Conservation (phyloP, 2,329 filamentous ascomycete species). For the Xylariaceae sp. region DNA sequence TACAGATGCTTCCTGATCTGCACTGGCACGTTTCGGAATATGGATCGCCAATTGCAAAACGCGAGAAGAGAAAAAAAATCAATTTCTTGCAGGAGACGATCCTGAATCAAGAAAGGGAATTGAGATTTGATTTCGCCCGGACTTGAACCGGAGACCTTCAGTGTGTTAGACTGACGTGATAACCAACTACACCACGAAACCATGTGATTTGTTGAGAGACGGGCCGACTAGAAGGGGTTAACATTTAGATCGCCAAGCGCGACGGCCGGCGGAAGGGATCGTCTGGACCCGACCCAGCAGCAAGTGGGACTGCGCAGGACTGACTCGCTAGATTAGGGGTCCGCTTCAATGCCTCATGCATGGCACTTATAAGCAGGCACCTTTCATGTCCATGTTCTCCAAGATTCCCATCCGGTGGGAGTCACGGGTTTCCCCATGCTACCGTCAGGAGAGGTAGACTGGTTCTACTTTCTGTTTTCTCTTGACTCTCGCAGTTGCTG, state of each 20-base stretch:
- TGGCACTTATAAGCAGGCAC: background rate
- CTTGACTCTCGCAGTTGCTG: background rate
- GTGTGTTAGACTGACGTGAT: conserved; percentile 46
- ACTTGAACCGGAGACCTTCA: conserved; percentile 36
- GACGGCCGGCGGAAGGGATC: background rate
- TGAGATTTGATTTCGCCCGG: conserved; percentile 29
- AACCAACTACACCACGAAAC: conserved; percentile 41
- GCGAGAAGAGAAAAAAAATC: background rate
- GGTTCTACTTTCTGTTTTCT: background rate
- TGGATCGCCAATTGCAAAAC: too few relatives aligned
- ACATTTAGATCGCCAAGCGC: background rate
- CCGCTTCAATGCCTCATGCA: background rate
- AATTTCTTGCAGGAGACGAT: too few relatives aligned
- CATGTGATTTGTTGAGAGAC: background rate
- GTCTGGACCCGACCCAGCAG: background rate
- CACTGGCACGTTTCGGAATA: too few relatives aligned
- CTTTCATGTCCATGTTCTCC: background rate
- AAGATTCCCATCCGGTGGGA: background rate
- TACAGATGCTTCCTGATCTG: too few relatives aligned
- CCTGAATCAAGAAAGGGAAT: too few relatives aligned
- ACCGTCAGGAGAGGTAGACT: background rate
- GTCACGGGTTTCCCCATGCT: background rate
- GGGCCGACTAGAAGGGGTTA: background rate
- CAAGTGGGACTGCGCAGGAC: background rate
- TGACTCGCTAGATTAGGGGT: background rate